Conservation (phyloP, 352 stramenopile species). For the Globisporangium lucens region DNA sequence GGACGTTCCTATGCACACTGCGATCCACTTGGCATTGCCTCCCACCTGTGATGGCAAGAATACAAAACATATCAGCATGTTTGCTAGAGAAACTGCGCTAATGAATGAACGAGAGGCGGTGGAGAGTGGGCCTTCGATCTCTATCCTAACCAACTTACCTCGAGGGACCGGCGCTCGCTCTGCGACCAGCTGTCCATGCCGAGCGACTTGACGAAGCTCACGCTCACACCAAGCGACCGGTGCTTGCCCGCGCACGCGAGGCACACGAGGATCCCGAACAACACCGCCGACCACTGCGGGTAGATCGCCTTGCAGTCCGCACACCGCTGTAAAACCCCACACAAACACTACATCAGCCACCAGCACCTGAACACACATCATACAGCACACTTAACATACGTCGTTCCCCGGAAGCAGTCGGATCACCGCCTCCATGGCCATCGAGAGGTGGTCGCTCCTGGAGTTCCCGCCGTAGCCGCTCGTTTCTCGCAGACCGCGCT, state of each 20-base stretch:
- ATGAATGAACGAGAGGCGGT: background rate
- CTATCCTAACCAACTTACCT: slow-evolving; percentile 19
- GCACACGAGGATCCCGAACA: slow-evolving; percentile 81
- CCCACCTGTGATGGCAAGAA: slow-evolving; percentile 22
- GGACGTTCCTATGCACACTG: slow-evolving; percentile 54
- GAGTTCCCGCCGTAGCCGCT: slow-evolving; percentile 8
- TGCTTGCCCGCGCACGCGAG: slow-evolving; percentile 73
- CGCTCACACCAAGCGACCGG: slow-evolving; percentile 71
- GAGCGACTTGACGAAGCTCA: slow-evolving; percentile 85
- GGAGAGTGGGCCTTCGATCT: background rate
- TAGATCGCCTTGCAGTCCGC: slow-evolving; percentile 78
- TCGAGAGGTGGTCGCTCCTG: slow-evolving; percentile 37
- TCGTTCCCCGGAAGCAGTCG: slow-evolving; percentile 73
- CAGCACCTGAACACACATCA: background rate
- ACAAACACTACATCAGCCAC: background rate
- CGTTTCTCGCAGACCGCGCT: slow-evolving; percentile 1
- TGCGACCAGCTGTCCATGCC: slow-evolving; percentile 73
- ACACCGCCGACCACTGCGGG: slow-evolving; percentile 82
- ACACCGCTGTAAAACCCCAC: slow-evolving; percentile 42
- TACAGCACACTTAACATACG: slow-evolving; percentile 29
- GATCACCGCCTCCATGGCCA: slow-evolving; percentile 46
- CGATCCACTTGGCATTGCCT: slow-evolving; percentile 80
- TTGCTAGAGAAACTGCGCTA: background rate
- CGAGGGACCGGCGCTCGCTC: slow-evolving; percentile 49
- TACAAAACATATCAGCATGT: background rate